Evolutionary conservation across 2,329 filamentous ascomycete species (phyloP), one percentile per base, ranked within the genome.

Genomic region (Sordariomycetes sp.): DNA sequence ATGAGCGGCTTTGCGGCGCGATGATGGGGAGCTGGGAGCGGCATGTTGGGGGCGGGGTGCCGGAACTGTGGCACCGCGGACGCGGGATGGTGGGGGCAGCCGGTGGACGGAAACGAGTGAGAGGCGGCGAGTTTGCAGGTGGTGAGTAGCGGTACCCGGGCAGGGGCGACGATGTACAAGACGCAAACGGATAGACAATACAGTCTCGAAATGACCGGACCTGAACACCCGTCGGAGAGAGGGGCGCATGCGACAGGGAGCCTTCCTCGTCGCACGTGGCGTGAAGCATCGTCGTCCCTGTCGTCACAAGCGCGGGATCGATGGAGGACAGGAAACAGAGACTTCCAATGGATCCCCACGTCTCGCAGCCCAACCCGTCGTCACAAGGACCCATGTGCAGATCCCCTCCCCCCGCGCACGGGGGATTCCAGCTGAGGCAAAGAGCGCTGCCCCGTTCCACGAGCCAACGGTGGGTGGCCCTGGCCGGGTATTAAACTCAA

Each of bases 1-100:
- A 74, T 92, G 71, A 90, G 87, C 67, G 56, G 56, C 20, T 58
- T 58, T 58, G 56, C 52, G 50, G 56, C 51, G 14, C 22, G 56
- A 34, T 58, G 50, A 58, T 22, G 46, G n/a, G 22, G 20, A 8
- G 25, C 11, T 62, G 79, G 78, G 16, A 48, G 20, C 11, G 43
- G 20, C 67, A 22, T 3, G 22, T 53, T 10, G 32, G n/a, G 18
- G 12, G 28, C n/a, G 18, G 43, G 43, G 43, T 48, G 8, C 20
- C 20, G 18, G 12, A 16, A 10, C n/a, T 10, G 18, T 20, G n/a
- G 18, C 18, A 48, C 20, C 43, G 16, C 20, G 43, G 12, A n/a
- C 20, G 20, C 20, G 43, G 43, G 37, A 43, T 16, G 34, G 14
- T 7, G 18, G 12, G 37, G 14, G 14, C 4, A 11, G 18, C 12